Conservation (phyloP, 2,329 filamentous ascomycete species). For the Colletotrichum gigasporum region DNA sequence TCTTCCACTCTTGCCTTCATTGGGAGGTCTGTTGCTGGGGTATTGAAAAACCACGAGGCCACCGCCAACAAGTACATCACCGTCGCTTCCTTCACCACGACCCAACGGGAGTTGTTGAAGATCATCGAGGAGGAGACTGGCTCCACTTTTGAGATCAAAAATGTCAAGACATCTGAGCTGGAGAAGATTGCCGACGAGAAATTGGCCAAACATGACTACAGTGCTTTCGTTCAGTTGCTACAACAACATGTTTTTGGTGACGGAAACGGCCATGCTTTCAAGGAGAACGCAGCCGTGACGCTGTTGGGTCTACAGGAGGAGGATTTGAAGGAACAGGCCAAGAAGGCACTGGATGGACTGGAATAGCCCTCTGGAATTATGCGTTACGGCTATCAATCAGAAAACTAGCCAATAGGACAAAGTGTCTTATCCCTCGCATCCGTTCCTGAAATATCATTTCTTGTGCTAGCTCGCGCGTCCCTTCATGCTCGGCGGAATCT, state of each 20-base stretch:
- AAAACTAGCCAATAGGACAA: no score
- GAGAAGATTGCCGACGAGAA: constrained; percentile 51
- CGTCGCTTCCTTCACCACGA: constrained; percentile 65
- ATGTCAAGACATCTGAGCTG: constrained; percentile 43
- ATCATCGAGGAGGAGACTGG: constrained; percentile 62
- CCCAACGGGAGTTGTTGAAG: constrained; percentile 66
- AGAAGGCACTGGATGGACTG: constrained; percentile 7
- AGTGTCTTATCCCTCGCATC: no score
- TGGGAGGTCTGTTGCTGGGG: constrained; percentile 59
- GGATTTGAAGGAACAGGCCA: constrained; percentile 13
- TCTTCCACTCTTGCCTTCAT: constrained; percentile 61
- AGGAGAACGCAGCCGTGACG: constrained; percentile 24
- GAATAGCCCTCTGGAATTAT: neutral
- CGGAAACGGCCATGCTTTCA: constrained; percentile 9
- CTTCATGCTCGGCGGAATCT: no score
- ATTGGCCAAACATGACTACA: constrained; percentile 47
- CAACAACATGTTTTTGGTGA: constrained; percentile 24
- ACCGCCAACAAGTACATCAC: constrained; percentile 68
- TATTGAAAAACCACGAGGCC: constrained; percentile 57
- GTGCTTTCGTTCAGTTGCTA: constrained; percentile 29
- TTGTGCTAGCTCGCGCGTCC: no score
- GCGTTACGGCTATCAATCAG: neutral
- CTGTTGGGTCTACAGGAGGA: constrained; percentile 25
- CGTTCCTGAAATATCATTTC: no score
- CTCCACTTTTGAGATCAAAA: constrained; percentile 58